Evolutionary conservation across 441 rosid species (phyloP), one percentile per base, ranked within the genome.

Genomic region (Aquilaria agallochum): DNA sequence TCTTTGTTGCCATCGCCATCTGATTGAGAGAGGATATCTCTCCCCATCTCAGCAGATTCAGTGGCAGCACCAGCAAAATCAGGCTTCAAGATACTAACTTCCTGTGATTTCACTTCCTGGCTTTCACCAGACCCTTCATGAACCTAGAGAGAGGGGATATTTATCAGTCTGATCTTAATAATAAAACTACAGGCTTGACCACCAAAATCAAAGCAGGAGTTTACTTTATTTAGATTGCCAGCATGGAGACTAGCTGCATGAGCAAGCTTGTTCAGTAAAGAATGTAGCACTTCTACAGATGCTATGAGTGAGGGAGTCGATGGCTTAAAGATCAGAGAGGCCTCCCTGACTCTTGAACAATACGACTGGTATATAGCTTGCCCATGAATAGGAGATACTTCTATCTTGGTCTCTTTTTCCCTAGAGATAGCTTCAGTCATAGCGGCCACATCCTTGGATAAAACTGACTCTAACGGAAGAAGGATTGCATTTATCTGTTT

Each of bases 291-390:
- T 80, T 80, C 80, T 68, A 83, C 96, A 36, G 94, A 82, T 68
- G 52, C 59, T 57, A 72, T 53, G 60, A 82, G 77, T 61, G 96
- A 78, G 66, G 88, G 89, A 63, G 87, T 78, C 73, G 77, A 74
- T 42, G 88, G 89, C 71, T 78, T 83, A 69, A 89, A 75, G 66
- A 75, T 78, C 81, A 84, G 88, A 72, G 61, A 78, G 72, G 90
- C 85, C 77, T 94, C 99, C 80, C 87, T 82, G 74, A 89, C 71
- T 79, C 84, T 86, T 68, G 74, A 66, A 78, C 83, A 63, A 68
- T 91, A 91, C 44, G 99, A 91, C 75, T 87, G 96, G 75, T 91
- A 89, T 73, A 94, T 90, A 47, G 95, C 96, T 71, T 91, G 96
- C 61, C 97, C 97, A 75, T 91, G 97, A 63, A 91, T 84, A 32